Conservation (phyloP, 2,329 filamentous ascomycete species). For the Penicillium olsonii region DNA sequence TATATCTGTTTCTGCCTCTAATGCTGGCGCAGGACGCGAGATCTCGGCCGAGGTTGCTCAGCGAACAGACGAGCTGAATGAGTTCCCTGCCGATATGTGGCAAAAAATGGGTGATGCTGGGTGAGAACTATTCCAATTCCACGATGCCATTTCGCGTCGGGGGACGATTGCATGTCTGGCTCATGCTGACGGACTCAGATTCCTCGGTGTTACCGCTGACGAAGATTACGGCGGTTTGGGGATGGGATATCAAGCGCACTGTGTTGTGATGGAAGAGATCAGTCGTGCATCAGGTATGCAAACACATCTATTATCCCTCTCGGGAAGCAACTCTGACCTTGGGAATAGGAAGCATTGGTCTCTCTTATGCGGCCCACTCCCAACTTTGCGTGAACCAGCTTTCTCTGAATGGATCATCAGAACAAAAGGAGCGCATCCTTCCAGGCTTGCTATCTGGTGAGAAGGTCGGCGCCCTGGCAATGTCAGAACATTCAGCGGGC, state of each 20-base stretch:
- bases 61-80: constrained; percentile 80
- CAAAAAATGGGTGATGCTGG: constrained; percentile 86
- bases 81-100: constrained; percentile 92
- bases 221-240: constrained; percentile 86
- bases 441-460: constrained; percentile 79
- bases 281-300: constrained; percentile 73
- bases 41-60: constrained; percentile 81
- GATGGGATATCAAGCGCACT: constrained; percentile 97
- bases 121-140: constrained; percentile 25
- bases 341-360: constrained; percentile 52
- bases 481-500: constrained; percentile 89
- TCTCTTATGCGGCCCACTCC: constrained; percentile 94
- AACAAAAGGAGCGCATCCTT: constrained; percentile 79
- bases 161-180: background rate
- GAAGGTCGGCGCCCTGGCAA: constrained; percentile 83
- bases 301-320: background rate
- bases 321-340: background rate
- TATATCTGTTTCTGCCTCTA: background rate
- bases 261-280: constrained; percentile 91
- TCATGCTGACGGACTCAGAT: constrained; percentile 44
- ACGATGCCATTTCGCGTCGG: fast-evolving
- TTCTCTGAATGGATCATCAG: constrained; percentile 77
- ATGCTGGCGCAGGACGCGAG: constrained; percentile 63
- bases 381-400: constrained; percentile 97
- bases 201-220: constrained; percentile 90